phyloP scores from a whole-genome alignment of 192 early-diverging fungal genomes.

The Podila epigama region DNA sequence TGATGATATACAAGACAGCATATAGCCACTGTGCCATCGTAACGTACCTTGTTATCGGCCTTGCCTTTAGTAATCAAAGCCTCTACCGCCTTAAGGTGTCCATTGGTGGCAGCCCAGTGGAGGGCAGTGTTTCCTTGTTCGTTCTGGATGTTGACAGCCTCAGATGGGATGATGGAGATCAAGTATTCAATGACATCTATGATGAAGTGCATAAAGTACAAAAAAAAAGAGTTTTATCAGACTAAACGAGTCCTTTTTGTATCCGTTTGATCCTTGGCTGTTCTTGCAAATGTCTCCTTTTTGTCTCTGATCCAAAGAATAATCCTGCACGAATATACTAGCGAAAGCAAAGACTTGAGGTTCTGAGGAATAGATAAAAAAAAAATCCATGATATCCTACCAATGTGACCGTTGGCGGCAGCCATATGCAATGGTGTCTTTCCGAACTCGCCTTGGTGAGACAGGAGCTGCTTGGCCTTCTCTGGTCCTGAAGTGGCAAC shows the following conservation, averaged over 20 bases:
- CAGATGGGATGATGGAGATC: conserved; percentile 43
- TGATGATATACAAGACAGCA: too few relatives aligned
- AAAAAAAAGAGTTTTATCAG: neutral
- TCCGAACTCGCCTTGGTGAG: conserved; percentile 56
- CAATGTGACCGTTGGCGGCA: conserved; percentile 78
- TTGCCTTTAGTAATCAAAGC: conserved; percentile 62
- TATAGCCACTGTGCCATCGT: too few relatives aligned
- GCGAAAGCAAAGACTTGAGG: neutral
- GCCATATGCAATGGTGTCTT: conserved; percentile 85
- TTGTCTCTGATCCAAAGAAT: neutral
- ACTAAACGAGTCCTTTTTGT: neutral
- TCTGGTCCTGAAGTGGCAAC: conserved; percentile 40
- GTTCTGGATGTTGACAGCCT: conserved; percentile 61
- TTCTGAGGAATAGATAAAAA: neutral
- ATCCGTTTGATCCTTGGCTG: too few relatives aligned
- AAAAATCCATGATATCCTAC: conserved; percentile 41
- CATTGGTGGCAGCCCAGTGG: conserved; percentile 89
- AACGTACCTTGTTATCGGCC: conserved; percentile 65
- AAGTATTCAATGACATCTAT: conserved; percentile 63
- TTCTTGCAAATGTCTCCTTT: neutral
- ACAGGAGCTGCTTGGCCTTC: conserved; percentile 47
- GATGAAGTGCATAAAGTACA: neutral
- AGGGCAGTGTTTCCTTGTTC: conserved; percentile 74
- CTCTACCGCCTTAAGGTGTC: conserved; percentile 73
- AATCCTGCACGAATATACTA: too few relatives aligned